Percentiles rank a stretch among this genome's conserved stretches.
phyloP scores from a whole-genome alignment of 2,329 filamentous ascomycete species.

The Onygena corvina region DNA sequence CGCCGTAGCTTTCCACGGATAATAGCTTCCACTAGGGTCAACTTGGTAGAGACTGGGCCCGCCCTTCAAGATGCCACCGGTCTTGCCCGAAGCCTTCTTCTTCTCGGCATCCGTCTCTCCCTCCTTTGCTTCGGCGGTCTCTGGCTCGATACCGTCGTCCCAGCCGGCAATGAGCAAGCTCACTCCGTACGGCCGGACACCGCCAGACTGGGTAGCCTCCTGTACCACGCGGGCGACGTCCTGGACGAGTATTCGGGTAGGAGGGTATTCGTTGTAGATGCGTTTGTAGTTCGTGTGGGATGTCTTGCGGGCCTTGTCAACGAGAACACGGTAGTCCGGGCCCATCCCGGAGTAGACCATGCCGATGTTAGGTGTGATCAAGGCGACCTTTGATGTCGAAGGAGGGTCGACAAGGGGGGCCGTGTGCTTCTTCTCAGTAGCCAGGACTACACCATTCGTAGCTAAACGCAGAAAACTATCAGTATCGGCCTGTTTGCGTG shows the following conservation, averaged over 20 bases:
- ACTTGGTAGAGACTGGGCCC: conserved; percentile 97
- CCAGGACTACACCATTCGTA: conserved; percentile 96
- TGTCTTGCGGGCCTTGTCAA: conserved; percentile 95
- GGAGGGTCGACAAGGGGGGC: conserved; percentile 91
- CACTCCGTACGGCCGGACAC: conserved; percentile 93
- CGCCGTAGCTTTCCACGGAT: conserved; percentile 97
- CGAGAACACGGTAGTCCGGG: conserved; percentile 91
- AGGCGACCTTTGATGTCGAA: conserved; percentile 91
- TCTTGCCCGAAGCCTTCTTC: conserved; percentile 70
- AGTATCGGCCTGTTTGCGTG: not conserved
- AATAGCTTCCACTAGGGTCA: conserved; percentile 96
- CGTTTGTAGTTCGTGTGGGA: conserved; percentile 98
- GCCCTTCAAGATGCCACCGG: conserved; percentile 87
- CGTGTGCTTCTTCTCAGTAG: conserved; percentile 98
- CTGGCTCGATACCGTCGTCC: conserved; percentile 92
- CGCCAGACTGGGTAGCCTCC: conserved; percentile 94
- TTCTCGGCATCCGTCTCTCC: conserved; percentile 47
- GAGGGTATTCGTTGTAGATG: conserved; percentile 99
- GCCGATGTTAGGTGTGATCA: conserved; percentile 97
- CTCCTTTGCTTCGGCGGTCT: conserved; percentile 52
- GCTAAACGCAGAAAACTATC: conserved; percentile 43
- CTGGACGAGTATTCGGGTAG: conserved; percentile 96
- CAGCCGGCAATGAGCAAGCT: conserved; percentile 91
- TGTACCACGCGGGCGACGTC: conserved; percentile 97
- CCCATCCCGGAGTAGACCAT: conserved; percentile 99